A percentile compares a stretch with the other conserved stretches of the same genome.
phyloP scores from a whole-genome alignment of 768 basidiomycete genomes.

The Termitomyces eurrhizus region DNA sequence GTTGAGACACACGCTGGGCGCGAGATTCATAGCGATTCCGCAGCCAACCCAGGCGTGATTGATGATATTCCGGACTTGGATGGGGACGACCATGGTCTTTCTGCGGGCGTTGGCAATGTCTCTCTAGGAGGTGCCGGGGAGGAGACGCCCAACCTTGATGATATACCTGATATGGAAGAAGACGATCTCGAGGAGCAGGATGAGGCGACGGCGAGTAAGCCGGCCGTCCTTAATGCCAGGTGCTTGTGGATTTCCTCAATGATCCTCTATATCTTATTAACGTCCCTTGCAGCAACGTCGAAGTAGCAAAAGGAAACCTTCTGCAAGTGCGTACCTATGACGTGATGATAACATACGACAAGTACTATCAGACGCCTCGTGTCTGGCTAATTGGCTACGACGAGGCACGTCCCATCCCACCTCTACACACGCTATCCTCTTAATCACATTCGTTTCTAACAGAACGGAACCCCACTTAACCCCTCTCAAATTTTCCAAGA shows the following conservation, averaged over 20 bases:
- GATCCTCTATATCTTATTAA: not conserved
- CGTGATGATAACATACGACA: constrained; percentile 99
- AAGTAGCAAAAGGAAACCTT: constrained; percentile 75
- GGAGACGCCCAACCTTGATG: constrained; percentile 90
- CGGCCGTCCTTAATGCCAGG: constrained; percentile 46
- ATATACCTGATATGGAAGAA: constrained; percentile 99
- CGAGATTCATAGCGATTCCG: constrained; percentile 45
- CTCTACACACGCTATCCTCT: not conserved
- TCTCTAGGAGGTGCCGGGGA: constrained; percentile 36
- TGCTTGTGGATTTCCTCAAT: constrained; percentile 23
- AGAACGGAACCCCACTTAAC: constrained; percentile 88
- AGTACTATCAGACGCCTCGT: constrained; percentile 98
- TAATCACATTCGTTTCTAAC: constrained; percentile 7
- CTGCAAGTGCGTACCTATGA: constrained; percentile 98
- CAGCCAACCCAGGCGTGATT: constrained; percentile 60
- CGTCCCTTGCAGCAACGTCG: constrained; percentile 42
- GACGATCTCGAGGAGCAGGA: constrained; percentile 88
- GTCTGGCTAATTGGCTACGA: constrained; percentile 98
- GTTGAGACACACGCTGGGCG: constrained; percentile 95
- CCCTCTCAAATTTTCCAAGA: constrained; percentile 95
- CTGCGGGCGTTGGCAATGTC: constrained; percentile 41
- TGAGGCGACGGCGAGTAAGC: constrained; percentile 72
- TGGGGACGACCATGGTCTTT: constrained; percentile 40
- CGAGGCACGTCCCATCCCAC: constrained; percentile 52
- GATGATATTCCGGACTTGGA: constrained; percentile 89